phyloP scores from a whole-genome alignment of 1,139 yeast genomes.

The Geotrichum klebahnii region DNA sequence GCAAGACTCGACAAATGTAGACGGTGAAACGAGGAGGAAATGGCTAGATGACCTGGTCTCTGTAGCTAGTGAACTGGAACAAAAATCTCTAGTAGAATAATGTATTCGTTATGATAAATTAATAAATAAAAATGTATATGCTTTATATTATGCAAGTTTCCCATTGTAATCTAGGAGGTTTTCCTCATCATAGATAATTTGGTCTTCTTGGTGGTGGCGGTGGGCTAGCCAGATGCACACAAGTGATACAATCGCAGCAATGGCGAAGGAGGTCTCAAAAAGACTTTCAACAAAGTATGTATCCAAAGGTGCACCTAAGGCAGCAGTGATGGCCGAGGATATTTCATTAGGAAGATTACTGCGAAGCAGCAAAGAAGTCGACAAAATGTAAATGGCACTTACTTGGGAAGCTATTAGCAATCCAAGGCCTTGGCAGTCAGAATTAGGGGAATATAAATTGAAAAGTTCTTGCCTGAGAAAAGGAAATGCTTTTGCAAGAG shows the following conservation, averaged over 20 bases:
- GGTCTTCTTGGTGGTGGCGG: slow-evolving; percentile 18
- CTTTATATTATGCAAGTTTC: not conserved
- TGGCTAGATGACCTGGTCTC: slow-evolving; percentile 14
- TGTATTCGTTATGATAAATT: not conserved
- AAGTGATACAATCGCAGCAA: slow-evolving; percentile 52
- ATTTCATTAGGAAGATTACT: slow-evolving; percentile 64
- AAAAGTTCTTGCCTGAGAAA: slow-evolving; percentile 22
- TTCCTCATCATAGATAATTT: slow-evolving; percentile 30
- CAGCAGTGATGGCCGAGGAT: slow-evolving; percentile 52
- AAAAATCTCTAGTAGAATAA: not conserved
- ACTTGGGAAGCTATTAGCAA: slow-evolving; percentile 61
- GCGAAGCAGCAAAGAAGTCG: slow-evolving; percentile 73
- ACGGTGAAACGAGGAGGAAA: not conserved
- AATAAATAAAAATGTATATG: not conserved
- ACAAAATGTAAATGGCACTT: slow-evolving; percentile 71
- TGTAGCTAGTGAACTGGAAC: slow-evolving; percentile 13
- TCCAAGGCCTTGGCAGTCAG: slow-evolving; percentile 19
- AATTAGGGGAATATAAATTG: slow-evolving; percentile 7
- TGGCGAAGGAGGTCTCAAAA: slow-evolving; percentile 71
- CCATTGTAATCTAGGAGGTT: slow-evolving; percentile 24
- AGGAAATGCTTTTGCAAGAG: slow-evolving; percentile 34
- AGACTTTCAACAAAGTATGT: slow-evolving; percentile 65
- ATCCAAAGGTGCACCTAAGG: slow-evolving; percentile 48
- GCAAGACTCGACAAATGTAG: not conserved
- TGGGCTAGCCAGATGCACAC: slow-evolving; percentile 39